A percentile compares a stretch with the other conserved stretches of the same genome.
Evolutionary conservation across 495 filamentous ascomycete genomes (phyloP).

Genomic region (Antarctomyces pellizariae): DNA sequence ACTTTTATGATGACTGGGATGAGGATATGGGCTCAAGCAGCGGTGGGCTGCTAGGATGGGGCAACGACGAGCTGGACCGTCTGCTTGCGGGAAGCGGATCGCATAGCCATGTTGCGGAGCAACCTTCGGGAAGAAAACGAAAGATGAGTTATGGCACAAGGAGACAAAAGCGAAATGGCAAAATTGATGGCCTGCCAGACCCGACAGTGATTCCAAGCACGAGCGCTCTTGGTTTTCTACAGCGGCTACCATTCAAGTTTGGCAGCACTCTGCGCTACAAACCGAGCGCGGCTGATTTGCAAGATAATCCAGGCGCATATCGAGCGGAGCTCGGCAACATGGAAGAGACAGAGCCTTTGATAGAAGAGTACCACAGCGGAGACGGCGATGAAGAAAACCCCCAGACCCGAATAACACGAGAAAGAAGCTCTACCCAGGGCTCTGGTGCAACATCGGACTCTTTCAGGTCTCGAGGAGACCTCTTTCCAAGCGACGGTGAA

Average conservation of each 20-base stretch:
- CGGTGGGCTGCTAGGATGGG: constrained; percentile 24
- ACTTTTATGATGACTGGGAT: constrained; percentile 98
- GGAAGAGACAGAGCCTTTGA: constrained; percentile 48
- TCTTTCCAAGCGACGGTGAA: constrained; percentile 83
- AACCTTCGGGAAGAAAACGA: constrained; percentile 49
- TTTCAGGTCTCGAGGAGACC: constrained; percentile 73
- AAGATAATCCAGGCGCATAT: constrained; percentile 51
- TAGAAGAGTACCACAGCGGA: constrained; percentile 35
- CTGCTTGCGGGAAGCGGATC: constrained; percentile 55
- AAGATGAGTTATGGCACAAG: constrained; percentile 79
- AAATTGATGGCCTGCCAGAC: constrained; percentile 39
- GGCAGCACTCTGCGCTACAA: constrained; percentile 69
- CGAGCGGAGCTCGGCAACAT: constrained; percentile 14
- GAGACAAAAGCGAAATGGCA: constrained; percentile 41
- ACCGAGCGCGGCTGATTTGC: constrained; percentile 73
- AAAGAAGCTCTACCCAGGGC: constrained; percentile 58
- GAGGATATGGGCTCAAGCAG: constrained; percentile 35
- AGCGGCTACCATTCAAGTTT: constrained; percentile 63
- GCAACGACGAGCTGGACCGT: constrained; percentile 68
- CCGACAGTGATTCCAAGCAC: constrained; percentile 81
- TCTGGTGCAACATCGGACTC: constrained; percentile 74
- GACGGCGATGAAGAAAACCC: constrained; percentile 13
- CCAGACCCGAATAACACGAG: constrained; percentile 23
- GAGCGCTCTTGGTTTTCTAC: constrained; percentile 65
- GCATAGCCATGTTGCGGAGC: constrained; percentile 19